Percentiles rank a stretch among this genome's conserved stretches.
Conservation (phyloP, 2,329 filamentous ascomycete genomes). For the Talaromyces verruculosus region DNA sequence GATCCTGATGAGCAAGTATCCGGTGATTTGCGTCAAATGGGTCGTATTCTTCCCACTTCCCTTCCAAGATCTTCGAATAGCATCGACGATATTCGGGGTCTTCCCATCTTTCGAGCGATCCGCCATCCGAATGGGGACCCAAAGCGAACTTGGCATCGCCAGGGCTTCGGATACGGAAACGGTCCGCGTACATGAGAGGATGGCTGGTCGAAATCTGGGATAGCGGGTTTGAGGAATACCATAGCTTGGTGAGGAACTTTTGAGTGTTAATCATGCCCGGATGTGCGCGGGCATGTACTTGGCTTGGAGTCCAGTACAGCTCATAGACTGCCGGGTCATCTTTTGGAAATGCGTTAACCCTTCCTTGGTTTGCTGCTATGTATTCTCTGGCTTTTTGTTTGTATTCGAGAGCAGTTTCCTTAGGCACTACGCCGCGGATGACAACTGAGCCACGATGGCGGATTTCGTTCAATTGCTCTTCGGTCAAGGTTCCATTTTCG, state of each 20-base stretch:
- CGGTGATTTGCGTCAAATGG: conserved; percentile 75
- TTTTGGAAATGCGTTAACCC: conserved; percentile 61
- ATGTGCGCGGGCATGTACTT: conserved; percentile 67
- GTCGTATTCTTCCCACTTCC: conserved; percentile 78
- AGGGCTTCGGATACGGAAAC: conserved; percentile 68
- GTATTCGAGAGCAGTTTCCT: conserved; percentile 61
- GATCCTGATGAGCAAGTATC: conserved; percentile 66
- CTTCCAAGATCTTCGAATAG: conserved; percentile 71
- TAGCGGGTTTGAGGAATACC: conserved; percentile 57
- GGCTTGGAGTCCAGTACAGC: conserved; percentile 51
- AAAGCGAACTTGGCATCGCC: conserved; percentile 70
- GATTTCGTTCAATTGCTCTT: conserved; percentile 46
- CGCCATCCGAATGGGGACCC: conserved; percentile 72
- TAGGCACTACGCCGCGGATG: conserved; percentile 64
- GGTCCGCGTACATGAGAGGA: conserved; percentile 68
- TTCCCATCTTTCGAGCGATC: conserved; percentile 75
- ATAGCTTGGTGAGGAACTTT: conserved; percentile 62
- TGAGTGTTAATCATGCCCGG: conserved; percentile 64
- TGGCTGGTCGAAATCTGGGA: conserved; percentile 54
- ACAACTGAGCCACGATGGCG: conserved; percentile 62
- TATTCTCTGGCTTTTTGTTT: conserved; percentile 67
- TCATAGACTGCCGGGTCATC: conserved; percentile 66
- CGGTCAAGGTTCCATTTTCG: background rate
- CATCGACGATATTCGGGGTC: conserved; percentile 67
- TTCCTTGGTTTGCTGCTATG: conserved; percentile 58